Percentiles rank a stretch among this genome's conserved stretches.
Evolutionary conservation across 2,329 filamentous ascomycete species (phyloP).

Genomic region (Aureobasidium subglaciale): DNA sequence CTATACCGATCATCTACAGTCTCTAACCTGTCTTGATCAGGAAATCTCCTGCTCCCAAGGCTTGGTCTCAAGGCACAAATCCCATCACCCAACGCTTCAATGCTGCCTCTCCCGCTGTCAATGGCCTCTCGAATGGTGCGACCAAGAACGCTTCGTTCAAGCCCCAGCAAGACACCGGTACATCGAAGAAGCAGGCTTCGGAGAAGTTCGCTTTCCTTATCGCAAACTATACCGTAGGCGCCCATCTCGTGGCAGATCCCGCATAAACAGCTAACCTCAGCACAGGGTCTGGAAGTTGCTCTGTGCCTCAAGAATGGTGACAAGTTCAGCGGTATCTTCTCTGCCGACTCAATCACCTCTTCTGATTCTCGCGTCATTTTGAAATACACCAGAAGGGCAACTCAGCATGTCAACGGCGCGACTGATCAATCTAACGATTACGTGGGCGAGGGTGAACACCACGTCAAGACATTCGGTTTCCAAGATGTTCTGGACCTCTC

Average conservation of each 20-base stretch:
- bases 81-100: constrained; percentile 52
- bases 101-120: constrained; percentile 39
- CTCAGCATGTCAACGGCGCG: constrained; percentile 41
- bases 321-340: constrained; percentile 55
- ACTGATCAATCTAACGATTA: constrained; percentile 36
- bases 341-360: constrained; percentile 45
- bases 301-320: constrained; percentile 56
- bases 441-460: constrained; percentile 41
- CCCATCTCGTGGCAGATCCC: not conserved
- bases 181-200: constrained; percentile 51
- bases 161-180: constrained; percentile 37
- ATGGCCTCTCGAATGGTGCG: constrained; percentile 42
- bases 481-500: constrained; percentile 53
- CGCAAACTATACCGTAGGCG: constrained; percentile 52
- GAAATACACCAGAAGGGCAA: constrained; percentile 57
- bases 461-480: constrained; percentile 54
- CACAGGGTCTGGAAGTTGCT: constrained; percentile 48
- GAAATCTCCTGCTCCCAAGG: constrained; percentile 49
- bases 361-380: constrained; percentile 50
- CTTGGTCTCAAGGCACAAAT: constrained; percentile 56
- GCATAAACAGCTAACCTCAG: not conserved
- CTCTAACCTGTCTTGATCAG: constrained; percentile 25
- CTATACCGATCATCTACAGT: not conserved
- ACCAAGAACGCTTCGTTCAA: constrained; percentile 24
- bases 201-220: constrained; percentile 54